Base-by-base conservation (phyloP, 1,139 yeast genomes). In the Saccharomycopsis hybrid region DNA sequence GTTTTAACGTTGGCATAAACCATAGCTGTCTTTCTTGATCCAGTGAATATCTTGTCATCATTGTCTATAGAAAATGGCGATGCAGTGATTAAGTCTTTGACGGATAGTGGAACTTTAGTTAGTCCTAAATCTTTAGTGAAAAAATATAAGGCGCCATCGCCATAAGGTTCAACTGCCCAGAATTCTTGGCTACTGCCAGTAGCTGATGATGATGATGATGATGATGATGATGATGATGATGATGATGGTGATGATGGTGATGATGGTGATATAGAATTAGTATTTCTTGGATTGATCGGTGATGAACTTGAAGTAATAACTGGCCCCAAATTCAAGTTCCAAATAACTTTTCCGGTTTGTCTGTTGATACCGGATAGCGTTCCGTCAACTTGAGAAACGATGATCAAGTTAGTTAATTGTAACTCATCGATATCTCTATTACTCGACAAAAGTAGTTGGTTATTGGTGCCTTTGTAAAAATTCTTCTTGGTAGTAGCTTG, bases 81-180 rank as follows among this genome's bases (percentile, higher is more conserved):
- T 58, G 86, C 85, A 56, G 79, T 65, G 0, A 92, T 90, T 55
- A 92, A 70, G 56, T 85, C 85, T 57, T 80, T 80, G 39, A 94
- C 86, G 24, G 89, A 76, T 0, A 94, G 78, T 0, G 97, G 97
- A 5, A 92, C 71, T 62, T 80, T 83, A 60, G 85, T 87, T 41
- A 92, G 68, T 0, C 97, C 97, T 37, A 64, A 61, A 41, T 76
- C 78, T 8, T 83, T 82, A n/a, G 88, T 82, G 66, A 90, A 90
- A 62, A 83, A 88, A 64, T 82, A 90, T 13, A 92, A 70, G 0
- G 82, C 71, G 0, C 99, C 99, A 54, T 87, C 96, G 7, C 81
- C 83, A 57, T 76, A 78, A 0, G 98, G 98, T 59, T 92, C 98
- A 0, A 92, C 94, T 56, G 90, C 82, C 94, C 97, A 87, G 1